Evolutionary conservation across 352 stramenopile species (phyloP), one percentile per base, ranked within the genome.

Genomic region (Aphanomyces invadans): DNA sequence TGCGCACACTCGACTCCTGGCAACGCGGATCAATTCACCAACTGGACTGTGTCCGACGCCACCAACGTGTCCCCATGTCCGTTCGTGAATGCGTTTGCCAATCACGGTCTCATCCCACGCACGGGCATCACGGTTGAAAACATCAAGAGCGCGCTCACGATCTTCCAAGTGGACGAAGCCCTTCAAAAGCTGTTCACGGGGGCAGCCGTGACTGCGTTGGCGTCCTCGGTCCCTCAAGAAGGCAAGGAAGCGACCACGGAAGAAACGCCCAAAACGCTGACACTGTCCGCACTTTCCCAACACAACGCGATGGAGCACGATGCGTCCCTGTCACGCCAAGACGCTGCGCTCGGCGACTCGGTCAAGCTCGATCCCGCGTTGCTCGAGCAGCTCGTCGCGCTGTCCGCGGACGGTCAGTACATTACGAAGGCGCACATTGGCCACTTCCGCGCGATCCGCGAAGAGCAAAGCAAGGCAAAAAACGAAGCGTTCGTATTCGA

Each of bases 301-400:
- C 80, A 87, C 74, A 75, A 81, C 38, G 76, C 82, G 15, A 77
- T 89, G 23, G 82, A 90, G 59, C 81, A 90, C 64, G 80, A 91
- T 52, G 80, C 83, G 21, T 90, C 81, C 9, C 65, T 90, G 38
- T 73, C 87, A 3, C 82, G 86, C 63, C 73, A 83, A 51, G 82
- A 90, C 62, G 45, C 66, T 25, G 77, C 68, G 63, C 78, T 78
- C 32, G 66, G 74, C 26, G 59, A 68, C 17, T 76, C 88, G 25
- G 78, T 78, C 10, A 68, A 73, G 9, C 70, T 90, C 60, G 78
- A 88, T 28, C 77, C 80, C 5, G 68, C 71, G 9, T 70, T 90
- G 61, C 71, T 77, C 9, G 25, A 66, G 1, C 61, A 70, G 21
- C 52, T 89, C 15, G 61, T 87, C 23, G 62, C 73, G 23, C 71